Conservation (phyloP, 2,329 filamentous ascomycete genomes). For the Monosporascus sp. region DNA sequence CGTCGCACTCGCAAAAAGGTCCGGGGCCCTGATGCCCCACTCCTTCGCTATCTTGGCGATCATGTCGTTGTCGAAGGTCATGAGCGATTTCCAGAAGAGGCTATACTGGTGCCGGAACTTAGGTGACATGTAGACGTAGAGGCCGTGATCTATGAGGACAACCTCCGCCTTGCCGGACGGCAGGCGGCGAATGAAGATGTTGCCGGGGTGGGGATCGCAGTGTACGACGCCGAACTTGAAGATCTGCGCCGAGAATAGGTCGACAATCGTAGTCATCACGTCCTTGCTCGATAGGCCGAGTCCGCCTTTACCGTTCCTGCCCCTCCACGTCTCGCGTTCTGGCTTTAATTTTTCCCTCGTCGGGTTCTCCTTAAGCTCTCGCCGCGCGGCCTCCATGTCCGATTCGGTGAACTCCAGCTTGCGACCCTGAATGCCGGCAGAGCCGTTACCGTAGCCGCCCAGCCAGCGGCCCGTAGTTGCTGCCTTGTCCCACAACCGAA, state of each 20-base stretch:
- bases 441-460: slow-evolving; percentile 70
- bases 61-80: slow-evolving; percentile 87
- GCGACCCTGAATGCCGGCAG: slow-evolving; percentile 68
- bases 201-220: slow-evolving; percentile 95
- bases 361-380: slow-evolving; percentile 45
- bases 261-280: slow-evolving; percentile 95
- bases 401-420: slow-evolving; percentile 48
- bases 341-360: slow-evolving; percentile 66
- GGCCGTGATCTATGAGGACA: slow-evolving; percentile 92
- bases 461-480: slow-evolving; percentile 72
- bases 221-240: slow-evolving; percentile 95
- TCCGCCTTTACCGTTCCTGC: slow-evolving; percentile 66
- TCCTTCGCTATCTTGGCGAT: slow-evolving; percentile 65
- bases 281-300: slow-evolving; percentile 77
- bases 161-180: slow-evolving; percentile 81
- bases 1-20: slow-evolving; percentile 87
- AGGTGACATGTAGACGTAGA: slow-evolving; percentile 88
- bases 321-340: slow-evolving; percentile 72
- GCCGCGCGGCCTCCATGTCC: slow-evolving; percentile 40
- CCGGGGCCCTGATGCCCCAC: slow-evolving; percentile 86
- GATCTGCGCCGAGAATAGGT: slow-evolving; percentile 95
- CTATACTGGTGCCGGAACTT: slow-evolving; percentile 82
- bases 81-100: slow-evolving; percentile 86
- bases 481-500: slow-evolving; percentile 87
- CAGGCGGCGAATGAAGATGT: slow-evolving; percentile 88